phyloP scores from a whole-genome alignment of 345 rosid genomes.

The Camelina neglecta region DNA sequence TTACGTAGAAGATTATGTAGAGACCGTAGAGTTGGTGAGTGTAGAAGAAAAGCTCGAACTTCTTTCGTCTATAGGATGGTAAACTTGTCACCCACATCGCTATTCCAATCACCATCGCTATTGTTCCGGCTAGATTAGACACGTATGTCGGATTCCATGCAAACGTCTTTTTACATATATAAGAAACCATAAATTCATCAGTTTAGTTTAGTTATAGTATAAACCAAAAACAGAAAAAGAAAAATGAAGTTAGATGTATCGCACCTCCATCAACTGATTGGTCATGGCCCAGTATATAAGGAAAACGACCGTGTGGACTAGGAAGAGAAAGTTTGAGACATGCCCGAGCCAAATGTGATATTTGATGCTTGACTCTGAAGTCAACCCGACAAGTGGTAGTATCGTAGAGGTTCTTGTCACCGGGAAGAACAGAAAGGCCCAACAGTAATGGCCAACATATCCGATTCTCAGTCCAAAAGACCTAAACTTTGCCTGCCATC shows the following conservation, averaged over 20 bases:
- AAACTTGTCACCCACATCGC: constrained; percentile 68
- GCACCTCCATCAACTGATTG: constrained; percentile 52
- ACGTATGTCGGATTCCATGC: constrained; percentile 60
- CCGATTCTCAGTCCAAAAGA: constrained; percentile 61
- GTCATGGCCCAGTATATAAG: constrained; percentile 62
- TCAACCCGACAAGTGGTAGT: constrained; percentile 60
- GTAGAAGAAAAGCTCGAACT: constrained; percentile 67
- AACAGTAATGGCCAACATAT: constrained; percentile 60
- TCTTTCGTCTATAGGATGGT: constrained; percentile 51
- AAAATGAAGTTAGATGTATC: neutral
- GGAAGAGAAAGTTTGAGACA: constrained; percentile 53
- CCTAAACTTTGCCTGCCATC: constrained; percentile 65
- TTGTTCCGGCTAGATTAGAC: constrained; percentile 62
- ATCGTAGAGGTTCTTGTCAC: constrained; percentile 68
- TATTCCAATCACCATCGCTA: constrained; percentile 56
- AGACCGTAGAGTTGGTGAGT: constrained; percentile 56
- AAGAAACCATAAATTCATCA: neutral
- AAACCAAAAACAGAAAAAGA: no score
- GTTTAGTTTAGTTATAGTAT: neutral
- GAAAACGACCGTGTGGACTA: constrained; percentile 54
- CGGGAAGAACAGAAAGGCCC: constrained; percentile 79
- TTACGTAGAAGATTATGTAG: constrained; percentile 57
- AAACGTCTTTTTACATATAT: constrained; percentile 45
- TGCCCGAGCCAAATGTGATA: constrained; percentile 83
- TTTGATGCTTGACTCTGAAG: constrained; percentile 71